Base-by-base conservation (phyloP, 495 filamentous ascomycete genomes). In the Amniculicola lignicola region DNA sequence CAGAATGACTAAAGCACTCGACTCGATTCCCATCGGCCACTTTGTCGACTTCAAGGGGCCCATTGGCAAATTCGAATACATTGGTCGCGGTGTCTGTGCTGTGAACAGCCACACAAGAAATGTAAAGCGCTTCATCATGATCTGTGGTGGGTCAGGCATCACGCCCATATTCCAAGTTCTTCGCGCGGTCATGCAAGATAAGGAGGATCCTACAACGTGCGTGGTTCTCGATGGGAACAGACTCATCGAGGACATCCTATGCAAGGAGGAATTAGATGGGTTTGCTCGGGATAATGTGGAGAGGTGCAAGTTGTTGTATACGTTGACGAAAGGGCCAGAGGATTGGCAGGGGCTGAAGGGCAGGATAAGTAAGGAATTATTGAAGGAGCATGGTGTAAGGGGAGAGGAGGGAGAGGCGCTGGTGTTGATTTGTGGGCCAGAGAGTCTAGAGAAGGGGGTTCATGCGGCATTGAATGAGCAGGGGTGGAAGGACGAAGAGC, bases 91-190 rank as follows among this genome's bases (percentile, higher is more conserved):
- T 0, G 59, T 70, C 7, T 87, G 90, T 54, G 60, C 75, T 0
- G 71, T 96, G 29, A 79, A 80, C 31, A 82, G 80, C 2, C 74
- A 72, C 28, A 70, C 78, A 55, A 69, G 87, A 12, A 69, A 58
- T 1, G 81, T 95, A 1, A 77, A 77, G 35, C 77, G 75, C 21
- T 90, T 97, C 69, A 75, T 83, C 59, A 96, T 97, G 92, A 86
- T 97, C 43, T 93, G 88, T 57, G 92, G 79, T 24, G 92, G 92
- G 29, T 88, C 81, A 2, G 92, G 92, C 2, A 88, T 97, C 62
- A 97, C 92, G 35, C 92, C 92, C 0, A 87, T 96, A 50, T 95
- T 85, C 72, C 88, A 95, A 58, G 89, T 96, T 0, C 75, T 96
- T 29, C 75, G 89, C 24, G 88, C 89, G 3, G 81, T 93, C 1